A percentile compares a stretch with the other conserved stretches of the same genome.
These are phyloP conservation scores for Cyberlindnera suaveolens DNA, from an alignment of 805 yeast species.

Conservation along the genomic window DNA sequence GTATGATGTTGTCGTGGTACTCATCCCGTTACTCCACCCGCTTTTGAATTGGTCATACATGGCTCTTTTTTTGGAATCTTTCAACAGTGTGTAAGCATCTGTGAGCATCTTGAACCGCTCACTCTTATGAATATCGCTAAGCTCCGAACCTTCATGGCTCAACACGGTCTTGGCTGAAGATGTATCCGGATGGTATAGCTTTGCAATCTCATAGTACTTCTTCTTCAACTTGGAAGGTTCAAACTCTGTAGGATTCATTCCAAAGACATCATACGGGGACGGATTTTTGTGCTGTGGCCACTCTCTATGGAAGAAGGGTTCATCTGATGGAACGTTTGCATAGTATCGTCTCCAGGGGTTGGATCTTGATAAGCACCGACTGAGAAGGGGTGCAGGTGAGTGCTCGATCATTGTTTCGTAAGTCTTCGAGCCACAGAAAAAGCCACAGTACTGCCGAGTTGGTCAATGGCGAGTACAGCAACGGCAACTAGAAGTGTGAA, in stretches of 20 bases:
- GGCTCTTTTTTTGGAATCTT: constrained; percentile 35
- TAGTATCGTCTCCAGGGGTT: neutral
- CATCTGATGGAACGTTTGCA: neutral
- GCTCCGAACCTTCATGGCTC: constrained; percentile 25
- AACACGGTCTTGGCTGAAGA: constrained; percentile 22
- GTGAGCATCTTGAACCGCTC: constrained; percentile 43
- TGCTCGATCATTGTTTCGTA: too few relatives aligned
- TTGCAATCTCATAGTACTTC: constrained; percentile 56
- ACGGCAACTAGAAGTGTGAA: too few relatives aligned
- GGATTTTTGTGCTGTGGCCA: constrained; percentile 61
- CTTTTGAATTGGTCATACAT: constrained; percentile 40
- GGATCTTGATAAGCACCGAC: neutral
- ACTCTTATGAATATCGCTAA: constrained; percentile 29
- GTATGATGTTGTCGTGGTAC: neutral
- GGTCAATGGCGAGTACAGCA: too few relatives aligned
- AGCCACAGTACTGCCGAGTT: too few relatives aligned
- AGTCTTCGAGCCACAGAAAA: too few relatives aligned
- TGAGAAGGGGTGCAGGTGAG: neutral
- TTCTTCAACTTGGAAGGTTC: constrained; percentile 36
- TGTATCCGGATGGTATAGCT: constrained; percentile 79
- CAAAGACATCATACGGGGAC: constrained; percentile 67
- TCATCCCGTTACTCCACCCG: constrained; percentile 35
- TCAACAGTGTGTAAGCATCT: constrained; percentile 54
- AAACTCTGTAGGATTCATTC: constrained; percentile 29
- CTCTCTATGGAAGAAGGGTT: constrained; percentile 17